A percentile compares a stretch with the other conserved stretches of the same genome.
Conservation (phyloP, 108 stramenopile genomes). For the Fragilaria crotonensis region DNA sequence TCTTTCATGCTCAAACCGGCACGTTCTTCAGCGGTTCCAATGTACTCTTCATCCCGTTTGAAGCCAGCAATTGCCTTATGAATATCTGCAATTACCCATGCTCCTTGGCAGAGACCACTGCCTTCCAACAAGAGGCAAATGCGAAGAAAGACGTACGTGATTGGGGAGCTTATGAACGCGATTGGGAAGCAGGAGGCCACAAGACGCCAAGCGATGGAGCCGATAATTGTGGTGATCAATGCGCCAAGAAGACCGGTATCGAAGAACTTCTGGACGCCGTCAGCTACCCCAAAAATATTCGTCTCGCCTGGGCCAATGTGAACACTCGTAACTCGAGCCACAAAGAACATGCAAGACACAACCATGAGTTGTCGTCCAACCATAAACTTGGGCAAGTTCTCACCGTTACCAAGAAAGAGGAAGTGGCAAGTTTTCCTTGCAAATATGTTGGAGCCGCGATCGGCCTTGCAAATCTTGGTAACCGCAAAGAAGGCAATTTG, state of each 20-base stretch:
- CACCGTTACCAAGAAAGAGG: constrained; percentile 14
- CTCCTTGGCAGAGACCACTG: constrained; percentile 50
- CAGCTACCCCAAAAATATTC: constrained; percentile 50
- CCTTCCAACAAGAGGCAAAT: constrained; percentile 45
- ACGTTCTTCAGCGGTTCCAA: too few species aligned
- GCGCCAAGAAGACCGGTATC: constrained; percentile 66
- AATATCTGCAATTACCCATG: too few species aligned
- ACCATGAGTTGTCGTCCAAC: constrained; percentile 33
- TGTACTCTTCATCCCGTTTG: too few species aligned
- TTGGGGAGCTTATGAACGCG: constrained; percentile 55
- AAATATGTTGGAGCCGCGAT: constrained; percentile 40
- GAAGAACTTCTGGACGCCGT: constrained; percentile 52
- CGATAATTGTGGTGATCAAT: constrained; percentile 62
- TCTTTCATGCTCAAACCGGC: constrained; percentile 20
- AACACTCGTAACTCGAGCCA: constrained; percentile 23
- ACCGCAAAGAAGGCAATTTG: constrained; percentile 78
- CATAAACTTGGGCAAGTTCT: constrained; percentile 23
- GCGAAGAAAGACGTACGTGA: constrained; percentile 42
- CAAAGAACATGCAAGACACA: too few species aligned
- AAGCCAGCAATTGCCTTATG: constrained; percentile 28
- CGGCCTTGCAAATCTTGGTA: constrained; percentile 45
- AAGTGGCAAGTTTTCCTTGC: constrained; percentile 44
- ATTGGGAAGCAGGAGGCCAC: too few species aligned
- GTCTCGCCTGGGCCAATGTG: constrained; percentile 19
- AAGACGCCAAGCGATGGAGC: too few species aligned